Conservation (phyloP, 2,329 filamentous ascomycete species). For the Aspergillus thermomutatus region DNA sequence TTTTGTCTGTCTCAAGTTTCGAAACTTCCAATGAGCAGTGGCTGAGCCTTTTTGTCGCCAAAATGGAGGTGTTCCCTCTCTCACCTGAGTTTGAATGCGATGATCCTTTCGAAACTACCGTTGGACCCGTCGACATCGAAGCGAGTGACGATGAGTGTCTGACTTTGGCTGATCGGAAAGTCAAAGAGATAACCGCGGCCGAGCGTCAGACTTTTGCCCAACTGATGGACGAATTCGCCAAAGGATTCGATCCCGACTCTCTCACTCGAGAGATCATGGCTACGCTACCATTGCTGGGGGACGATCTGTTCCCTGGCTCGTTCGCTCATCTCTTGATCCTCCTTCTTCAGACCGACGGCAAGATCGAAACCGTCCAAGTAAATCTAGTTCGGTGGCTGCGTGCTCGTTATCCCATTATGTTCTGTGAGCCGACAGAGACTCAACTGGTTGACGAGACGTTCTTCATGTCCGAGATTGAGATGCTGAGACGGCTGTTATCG, state of each 20-base stretch:
- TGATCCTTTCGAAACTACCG: not conserved
- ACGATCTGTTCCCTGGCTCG: constrained; percentile 17
- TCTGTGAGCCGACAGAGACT: not conserved
- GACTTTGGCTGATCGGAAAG: constrained; percentile 9
- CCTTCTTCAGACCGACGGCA: constrained; percentile 43
- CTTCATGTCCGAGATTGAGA: constrained; percentile 19
- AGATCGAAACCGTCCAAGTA: constrained; percentile 62
- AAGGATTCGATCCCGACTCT: constrained; percentile 17
- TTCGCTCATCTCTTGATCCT: constrained; percentile 23
- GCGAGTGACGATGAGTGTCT: constrained; percentile 3
- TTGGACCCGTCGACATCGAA: constrained; percentile 6
- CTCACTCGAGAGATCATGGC: constrained; percentile 12
- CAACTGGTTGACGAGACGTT: constrained; percentile 15
- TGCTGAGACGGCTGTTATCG: constrained; percentile 20
- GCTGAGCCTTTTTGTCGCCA: not conserved
- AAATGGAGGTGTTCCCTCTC: not conserved
- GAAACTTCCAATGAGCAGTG: not conserved
- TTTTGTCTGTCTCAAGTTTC: not conserved
- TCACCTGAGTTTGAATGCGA: not conserved
- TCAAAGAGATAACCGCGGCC: constrained; percentile 7
- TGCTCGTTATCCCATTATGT: constrained; percentile 26
- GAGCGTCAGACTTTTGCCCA: constrained; percentile 10
- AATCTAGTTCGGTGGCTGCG: constrained; percentile 64
- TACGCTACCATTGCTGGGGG: constrained; percentile 4
- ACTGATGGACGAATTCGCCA: constrained; percentile 14